phyloP scores from a whole-genome alignment of 495 filamentous ascomycete genomes.

The Penicillium paxilli region DNA sequence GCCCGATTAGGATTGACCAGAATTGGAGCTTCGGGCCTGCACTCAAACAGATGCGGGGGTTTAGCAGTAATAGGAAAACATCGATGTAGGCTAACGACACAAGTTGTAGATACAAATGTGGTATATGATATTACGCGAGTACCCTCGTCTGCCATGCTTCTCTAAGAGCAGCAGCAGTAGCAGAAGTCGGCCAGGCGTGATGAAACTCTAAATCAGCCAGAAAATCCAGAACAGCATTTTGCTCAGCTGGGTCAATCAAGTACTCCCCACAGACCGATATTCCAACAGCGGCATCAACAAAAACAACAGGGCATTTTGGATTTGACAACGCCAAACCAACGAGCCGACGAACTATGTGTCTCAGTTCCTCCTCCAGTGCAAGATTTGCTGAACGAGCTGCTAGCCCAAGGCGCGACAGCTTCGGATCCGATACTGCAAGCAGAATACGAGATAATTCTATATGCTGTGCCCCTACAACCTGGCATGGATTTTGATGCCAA shows the following conservation, averaged over 20 bases:
- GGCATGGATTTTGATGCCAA: constrained; percentile 30
- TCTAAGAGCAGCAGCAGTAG: constrained; percentile 11
- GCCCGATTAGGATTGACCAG: not conserved
- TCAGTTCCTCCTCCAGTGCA: constrained; percentile 11
- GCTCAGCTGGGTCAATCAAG: constrained; percentile 16
- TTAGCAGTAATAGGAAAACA: too few species aligned
- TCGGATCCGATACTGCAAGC: constrained; percentile 34
- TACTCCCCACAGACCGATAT: constrained; percentile 27
- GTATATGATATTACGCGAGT: not conserved
- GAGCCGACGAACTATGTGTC: constrained; percentile 9
- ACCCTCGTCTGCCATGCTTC: constrained; percentile 9
- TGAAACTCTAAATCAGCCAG: constrained; percentile 20
- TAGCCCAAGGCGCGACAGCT: constrained; percentile 28
- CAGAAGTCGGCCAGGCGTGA: constrained; percentile 19
- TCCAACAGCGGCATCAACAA: constrained; percentile 19
- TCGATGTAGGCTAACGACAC: too few species aligned
- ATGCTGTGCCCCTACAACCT: constrained; percentile 35
- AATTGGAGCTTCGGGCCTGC: too few species aligned
- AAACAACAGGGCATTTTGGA: constrained; percentile 11
- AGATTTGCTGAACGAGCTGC: constrained; percentile 13
- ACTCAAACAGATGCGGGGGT: too few species aligned
- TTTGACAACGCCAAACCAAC: constrained; percentile 22
- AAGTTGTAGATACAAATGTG: too few species aligned
- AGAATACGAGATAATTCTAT: constrained; percentile 35
- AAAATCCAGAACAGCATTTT: constrained; percentile 16